Base-by-base conservation (phyloP, 2,329 filamentous ascomycete species). In the Aspergillus melleus region DNA sequence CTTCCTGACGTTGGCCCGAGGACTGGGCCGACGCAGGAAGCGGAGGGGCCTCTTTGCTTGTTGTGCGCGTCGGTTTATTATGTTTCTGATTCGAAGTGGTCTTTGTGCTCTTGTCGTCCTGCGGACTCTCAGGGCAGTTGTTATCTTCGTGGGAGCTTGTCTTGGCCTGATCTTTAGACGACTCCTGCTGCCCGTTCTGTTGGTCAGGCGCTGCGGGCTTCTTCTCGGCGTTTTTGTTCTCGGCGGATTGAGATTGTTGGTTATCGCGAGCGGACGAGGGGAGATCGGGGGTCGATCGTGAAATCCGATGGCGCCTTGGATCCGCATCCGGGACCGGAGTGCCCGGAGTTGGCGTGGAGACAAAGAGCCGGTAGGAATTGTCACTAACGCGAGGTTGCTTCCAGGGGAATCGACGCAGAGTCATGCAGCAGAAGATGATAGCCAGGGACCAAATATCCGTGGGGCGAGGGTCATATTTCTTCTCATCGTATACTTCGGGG, bases 361-460 rank as follows among this genome's bases (percentile, higher is more conserved):
- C 88, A 73, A 99, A 99, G 1, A 99, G 84, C 70, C 94, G 93
- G 78, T 91, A 99, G 0, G 92, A 96, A 75, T 96, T 98, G 75
- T 99, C 95, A 3, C 91, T 91, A 74, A 92, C 80, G 46, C 93
- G 87, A 4, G 95, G 95, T 39, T 96, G 88, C 79, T 99, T 99
- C 95, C 95, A 99, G 0, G 95, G 95, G 72, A 99, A 99, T 39
- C 95, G 84, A 22, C 95, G 86, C 47, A 99, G 82, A 5, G 92
- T 95, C 95, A 99, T 99, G 81, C 95, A 99, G 77, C 95, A 98
- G 78, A 94, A 99, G 57, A 99, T 98, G 68, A 99, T 99, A 19
- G 94, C 95, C 61, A 99, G 82, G 11, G 95, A 99, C 95, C 95
- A 99, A 61, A 99, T 92, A 77, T 99, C 95, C 1, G 94, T 91